Conservation (phyloP, 2,329 filamentous ascomycete species). For the Botrytis galanthina region DNA sequence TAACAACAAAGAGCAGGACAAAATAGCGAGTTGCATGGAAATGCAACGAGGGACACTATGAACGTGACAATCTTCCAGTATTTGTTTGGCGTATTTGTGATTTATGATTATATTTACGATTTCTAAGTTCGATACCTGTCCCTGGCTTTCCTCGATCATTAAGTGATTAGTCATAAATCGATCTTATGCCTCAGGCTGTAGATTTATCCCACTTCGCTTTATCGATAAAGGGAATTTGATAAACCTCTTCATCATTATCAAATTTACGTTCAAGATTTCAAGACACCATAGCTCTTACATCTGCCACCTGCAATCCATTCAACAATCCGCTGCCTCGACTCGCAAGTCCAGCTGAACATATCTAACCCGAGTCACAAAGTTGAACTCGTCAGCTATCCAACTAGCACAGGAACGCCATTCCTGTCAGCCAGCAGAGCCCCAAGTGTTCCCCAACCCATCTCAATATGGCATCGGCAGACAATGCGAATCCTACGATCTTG, state of each 20-base stretch:
- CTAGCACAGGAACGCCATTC: background rate
- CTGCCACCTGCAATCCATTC: background rate
- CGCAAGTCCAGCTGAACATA: background rate
- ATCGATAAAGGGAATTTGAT: constrained; percentile 13
- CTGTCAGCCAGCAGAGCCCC: background rate
- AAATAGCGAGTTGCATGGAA: no score
- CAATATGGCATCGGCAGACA: constrained; percentile 1
- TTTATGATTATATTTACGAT: background rate
- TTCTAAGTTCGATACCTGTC: background rate
- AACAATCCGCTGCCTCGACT: background rate
- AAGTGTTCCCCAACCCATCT: constrained; percentile 1
- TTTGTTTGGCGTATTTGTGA: background rate
- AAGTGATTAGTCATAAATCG: background rate
- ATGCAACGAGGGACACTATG: background rate
- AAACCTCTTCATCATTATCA: background rate
- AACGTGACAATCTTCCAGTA: no score
- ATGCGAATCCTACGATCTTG: constrained; percentile 91
- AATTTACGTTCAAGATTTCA: background rate
- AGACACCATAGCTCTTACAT: background rate
- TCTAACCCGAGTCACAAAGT: background rate
- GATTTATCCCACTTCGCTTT: background rate
- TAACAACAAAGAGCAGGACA: no score
- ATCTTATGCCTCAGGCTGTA: background rate
- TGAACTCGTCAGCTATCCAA: background rate
- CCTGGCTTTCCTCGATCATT: background rate